Percentiles rank a stretch among this genome's conserved stretches.
These are phyloP conservation scores for Hawksworthiomyces lignivorus DNA, from an alignment of 2,329 filamentous ascomycete species.

Conservation along the genomic window DNA sequence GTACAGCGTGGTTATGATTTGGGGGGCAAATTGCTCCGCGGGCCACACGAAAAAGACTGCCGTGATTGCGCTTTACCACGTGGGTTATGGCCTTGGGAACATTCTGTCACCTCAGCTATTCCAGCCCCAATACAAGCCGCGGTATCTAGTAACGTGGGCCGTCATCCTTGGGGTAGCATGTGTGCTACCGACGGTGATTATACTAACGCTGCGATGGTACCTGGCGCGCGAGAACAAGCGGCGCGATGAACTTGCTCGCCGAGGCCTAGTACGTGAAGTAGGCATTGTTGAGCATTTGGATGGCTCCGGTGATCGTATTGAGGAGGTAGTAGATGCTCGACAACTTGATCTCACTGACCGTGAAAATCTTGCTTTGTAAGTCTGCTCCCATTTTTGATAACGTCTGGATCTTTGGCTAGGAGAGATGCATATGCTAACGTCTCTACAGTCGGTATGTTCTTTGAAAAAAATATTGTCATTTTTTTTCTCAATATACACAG, in stretches of 20 bases:
- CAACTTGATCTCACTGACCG: slow-evolving; percentile 12
- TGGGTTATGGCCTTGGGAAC: slow-evolving; percentile 54
- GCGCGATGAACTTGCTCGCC: slow-evolving; percentile 6
- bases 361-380: slow-evolving; percentile 11
- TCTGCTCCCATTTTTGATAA: no score
- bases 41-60: slow-evolving; percentile 59
- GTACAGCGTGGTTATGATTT: slow-evolving; percentile 25
- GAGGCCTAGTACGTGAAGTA: slow-evolving; percentile 4
- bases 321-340: slow-evolving; percentile 7
- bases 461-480: no score
- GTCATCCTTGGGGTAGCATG: slow-evolving; percentile 12
- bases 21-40: slow-evolving; percentile 42
- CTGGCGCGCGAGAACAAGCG: slow-evolving; percentile 11
- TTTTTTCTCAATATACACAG: no score
- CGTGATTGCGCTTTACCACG: slow-evolving; percentile 52
- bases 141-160: slow-evolving; percentile 21
- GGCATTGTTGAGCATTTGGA: slow-evolving; percentile 11
- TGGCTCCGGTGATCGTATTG: slow-evolving; percentile 1
- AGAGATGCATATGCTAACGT: no score
- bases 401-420: no score
- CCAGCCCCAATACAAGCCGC: slow-evolving; percentile 40
- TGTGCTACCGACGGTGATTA: slow-evolving; percentile 11
- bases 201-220: slow-evolving; percentile 13
- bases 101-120: slow-evolving; percentile 59
- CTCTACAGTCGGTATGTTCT: no score